Conservation (phyloP, 306 rosid species). For the Cucurbita argyrosperma region DNA sequence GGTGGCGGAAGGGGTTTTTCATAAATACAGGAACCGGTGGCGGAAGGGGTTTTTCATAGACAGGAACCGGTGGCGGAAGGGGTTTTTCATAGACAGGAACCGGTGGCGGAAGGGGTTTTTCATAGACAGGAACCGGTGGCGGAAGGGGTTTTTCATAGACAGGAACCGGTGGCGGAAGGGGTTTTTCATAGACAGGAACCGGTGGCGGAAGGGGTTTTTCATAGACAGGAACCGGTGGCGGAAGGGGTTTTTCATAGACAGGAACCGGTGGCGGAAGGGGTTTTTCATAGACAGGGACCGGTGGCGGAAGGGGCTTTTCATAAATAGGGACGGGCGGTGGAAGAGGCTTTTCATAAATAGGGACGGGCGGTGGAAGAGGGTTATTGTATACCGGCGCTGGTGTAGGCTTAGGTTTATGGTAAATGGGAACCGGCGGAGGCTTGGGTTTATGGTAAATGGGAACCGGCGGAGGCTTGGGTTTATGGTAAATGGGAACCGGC, state of each 20-base stretch:
- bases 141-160: constrained; percentile 5
- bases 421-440: constrained; percentile 1
- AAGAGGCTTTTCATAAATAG: background rate
- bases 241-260: background rate
- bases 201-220: constrained; percentile 20
- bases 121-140: constrained; percentile 2
- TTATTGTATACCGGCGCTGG: constrained; percentile 3
- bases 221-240: background rate
- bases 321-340: constrained; percentile 10
- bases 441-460: constrained; percentile 1
- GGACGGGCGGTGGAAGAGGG: constrained; percentile 16
- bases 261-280: constrained; percentile 16
- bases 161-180: constrained; percentile 14
- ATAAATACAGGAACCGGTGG: background rate
- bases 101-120: constrained; percentile 12
- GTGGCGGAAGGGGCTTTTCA: constrained; percentile 19
- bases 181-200: constrained; percentile 8
- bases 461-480: constrained; percentile 14
- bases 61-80: background rate
- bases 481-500: background rate
- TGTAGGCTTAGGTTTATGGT: constrained; percentile 21
- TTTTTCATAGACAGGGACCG: background rate
- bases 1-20: constrained; percentile 10
- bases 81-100: constrained; percentile 4
- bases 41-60: constrained; percentile 12